Conservation (phyloP, 257 asterid genomes). For the Striga asiatica region DNA sequence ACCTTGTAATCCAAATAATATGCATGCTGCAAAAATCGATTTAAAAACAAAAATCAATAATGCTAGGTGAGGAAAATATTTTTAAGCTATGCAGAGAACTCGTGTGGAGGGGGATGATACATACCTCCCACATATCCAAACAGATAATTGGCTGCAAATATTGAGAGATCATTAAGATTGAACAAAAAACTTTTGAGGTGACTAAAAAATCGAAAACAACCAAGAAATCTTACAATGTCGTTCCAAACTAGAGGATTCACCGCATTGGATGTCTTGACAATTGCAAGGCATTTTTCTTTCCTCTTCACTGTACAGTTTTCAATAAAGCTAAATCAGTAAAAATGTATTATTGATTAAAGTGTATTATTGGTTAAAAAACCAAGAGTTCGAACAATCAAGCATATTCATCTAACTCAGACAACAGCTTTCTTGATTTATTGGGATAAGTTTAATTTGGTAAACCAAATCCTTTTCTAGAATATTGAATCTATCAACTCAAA, state of each 20-base stretch:
- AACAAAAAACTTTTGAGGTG: neutral
- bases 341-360: neutral
- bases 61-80: neutral
- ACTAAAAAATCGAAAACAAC: neutral
- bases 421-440: neutral
- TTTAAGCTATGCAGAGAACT: neutral
- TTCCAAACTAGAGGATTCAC: constrained; percentile 49
- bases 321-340: constrained; percentile 11
- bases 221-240: constrained; percentile 35
- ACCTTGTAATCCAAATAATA: constrained; percentile 61
- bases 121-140: constrained; percentile 66
- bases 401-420: neutral
- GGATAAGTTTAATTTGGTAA: too few species aligned
- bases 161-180: constrained; percentile 12
- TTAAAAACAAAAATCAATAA: neutral
- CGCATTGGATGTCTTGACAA: constrained; percentile 42
- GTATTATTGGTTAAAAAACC: neutral
- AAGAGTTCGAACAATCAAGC: neutral
- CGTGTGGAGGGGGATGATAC: constrained; percentile 1
- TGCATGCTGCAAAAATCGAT: constrained; percentile 59
- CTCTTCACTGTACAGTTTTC: constrained; percentile 55
- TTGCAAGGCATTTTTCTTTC: constrained; percentile 63
- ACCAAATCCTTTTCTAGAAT: neutral
- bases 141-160: constrained; percentile 48
- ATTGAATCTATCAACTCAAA: constrained; percentile 2